Base-by-base conservation (phyloP, 306 rosid species). In the Cicer cuneatum region DNA sequence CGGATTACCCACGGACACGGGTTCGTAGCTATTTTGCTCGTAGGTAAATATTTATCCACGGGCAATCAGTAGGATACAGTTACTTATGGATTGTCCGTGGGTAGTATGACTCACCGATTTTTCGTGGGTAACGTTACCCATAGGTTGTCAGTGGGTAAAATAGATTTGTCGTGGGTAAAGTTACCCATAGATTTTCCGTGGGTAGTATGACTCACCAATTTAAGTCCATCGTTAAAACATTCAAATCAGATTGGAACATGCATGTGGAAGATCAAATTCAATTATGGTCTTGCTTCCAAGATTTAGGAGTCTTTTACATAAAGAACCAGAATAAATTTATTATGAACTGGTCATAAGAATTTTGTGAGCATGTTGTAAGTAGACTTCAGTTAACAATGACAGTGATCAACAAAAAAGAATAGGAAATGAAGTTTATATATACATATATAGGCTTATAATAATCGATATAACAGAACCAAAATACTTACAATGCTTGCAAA, bases 401-500 rank as follows among this genome's bases (percentile, higher is more conserved):
- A 37, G 43, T 67, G 57, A 73, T 74, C 41, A 47, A 83, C 61
- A 24, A 59, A 39, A 51, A 21, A 61, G 39, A 57, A 61, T 16
- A 54, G 40, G 46, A 45, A 37, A 33, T 37, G 71, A 38, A 33
- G 11, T 15, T 2, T 7, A 29, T 3, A 10, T 7, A 14, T 72
- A 53, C 72, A 8, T 43, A 37, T 21, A 57, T 35, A 14, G 21
- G 35, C 70, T 45, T 24, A 38, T 67, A 66, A 71, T 75, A 60
- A 37, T 16, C 58, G 53, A 70, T 46, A 35, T 21, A 52, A 52
- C 56, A 29, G 69, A 66, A 18, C 45, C 38, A 29, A 60, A 59
- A 29, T 74, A 85, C 98, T 87, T 84, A 93, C 98, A 87, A 71
- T 54, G 91, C 86, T 57, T 83, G 86, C 87, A 89, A 72, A 41